A percentile compares a stretch with the other conserved stretches of the same genome.
Evolutionary conservation across 345 rosid species (phyloP).

Genomic region (Pugionium dolabratum): DNA sequence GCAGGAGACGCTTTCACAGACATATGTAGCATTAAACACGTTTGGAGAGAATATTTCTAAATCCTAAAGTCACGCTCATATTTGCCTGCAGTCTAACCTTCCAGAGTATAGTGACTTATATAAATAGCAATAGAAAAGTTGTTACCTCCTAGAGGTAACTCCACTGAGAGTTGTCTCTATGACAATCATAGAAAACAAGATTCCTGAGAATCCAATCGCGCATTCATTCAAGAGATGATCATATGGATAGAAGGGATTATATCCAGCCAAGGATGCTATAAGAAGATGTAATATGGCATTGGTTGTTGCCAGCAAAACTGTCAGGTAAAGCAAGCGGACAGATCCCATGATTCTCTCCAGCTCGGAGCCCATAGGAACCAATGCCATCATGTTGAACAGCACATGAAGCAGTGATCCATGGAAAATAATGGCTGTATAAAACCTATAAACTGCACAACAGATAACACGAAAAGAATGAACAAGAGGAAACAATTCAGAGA

Average conservation of each 20-base stretch:
- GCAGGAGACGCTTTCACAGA: slow-evolving; percentile 5
- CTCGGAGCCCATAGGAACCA: slow-evolving; percentile 95
- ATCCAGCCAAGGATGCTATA: slow-evolving; percentile 60
- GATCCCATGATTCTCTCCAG: slow-evolving; percentile 99
- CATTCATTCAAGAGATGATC: slow-evolving; percentile 68
- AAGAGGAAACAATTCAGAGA: background rate
- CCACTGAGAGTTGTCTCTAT: slow-evolving; percentile 97
- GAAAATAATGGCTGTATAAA: slow-evolving; percentile 71
- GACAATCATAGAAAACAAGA: slow-evolving; percentile 89
- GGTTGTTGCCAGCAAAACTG: slow-evolving; percentile 75
- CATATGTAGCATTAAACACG: background rate
- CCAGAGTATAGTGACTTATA: background rate
- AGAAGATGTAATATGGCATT: slow-evolving; percentile 80
- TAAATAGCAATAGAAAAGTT: slow-evolving; percentile 17
- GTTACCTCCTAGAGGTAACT: slow-evolving; percentile 80
- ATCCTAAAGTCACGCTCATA: background rate
- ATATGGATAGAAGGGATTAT: slow-evolving; percentile 57
- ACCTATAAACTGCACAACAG: slow-evolving; percentile 74
- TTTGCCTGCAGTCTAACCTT: background rate
- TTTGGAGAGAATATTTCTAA: background rate
- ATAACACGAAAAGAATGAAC: background rate
- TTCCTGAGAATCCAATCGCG: slow-evolving; percentile 92
- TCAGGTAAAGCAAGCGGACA: slow-evolving; percentile 69
- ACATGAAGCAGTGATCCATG: slow-evolving; percentile 94
- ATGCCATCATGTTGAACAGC: slow-evolving; percentile 92